These are phyloP conservation scores for Phytophthora syringae DNA, from an alignment of 352 stramenopile species.

Conservation along the genomic window DNA sequence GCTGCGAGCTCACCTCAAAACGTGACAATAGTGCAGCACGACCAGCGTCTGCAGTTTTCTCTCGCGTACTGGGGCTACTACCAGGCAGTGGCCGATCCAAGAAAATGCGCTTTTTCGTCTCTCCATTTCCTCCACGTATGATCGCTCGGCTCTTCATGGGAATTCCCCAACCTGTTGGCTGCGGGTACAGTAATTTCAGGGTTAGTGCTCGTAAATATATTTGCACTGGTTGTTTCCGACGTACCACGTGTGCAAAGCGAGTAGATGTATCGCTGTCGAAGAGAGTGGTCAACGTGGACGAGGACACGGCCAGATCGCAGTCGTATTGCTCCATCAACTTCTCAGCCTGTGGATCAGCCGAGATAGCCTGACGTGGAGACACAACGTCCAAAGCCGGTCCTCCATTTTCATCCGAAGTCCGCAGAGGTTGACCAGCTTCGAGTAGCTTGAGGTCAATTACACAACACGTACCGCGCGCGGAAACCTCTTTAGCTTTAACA, in stretches of 20 bases:
- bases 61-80: constrained; percentile 32
- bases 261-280: constrained; percentile 63
- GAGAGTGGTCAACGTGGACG: constrained; percentile 69
- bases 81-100: constrained; percentile 56
- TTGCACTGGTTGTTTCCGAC: not conserved
- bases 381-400: constrained; percentile 22
- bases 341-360: constrained; percentile 57
- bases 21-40: constrained; percentile 29
- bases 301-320: constrained; percentile 76
- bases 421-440: constrained; percentile 18
- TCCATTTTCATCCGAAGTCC: constrained; percentile 17
- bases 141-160: constrained; percentile 62
- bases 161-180: constrained; percentile 58
- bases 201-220: constrained; percentile 2
- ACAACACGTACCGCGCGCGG: constrained; percentile 34
- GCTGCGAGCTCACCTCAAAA: constrained; percentile 38
- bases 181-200: not conserved
- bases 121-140: constrained; percentile 24
- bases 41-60: constrained; percentile 40
- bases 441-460: constrained; percentile 18
- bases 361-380: constrained; percentile 48
- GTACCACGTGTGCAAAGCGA: constrained; percentile 36
- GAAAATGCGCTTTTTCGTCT: constrained; percentile 57
- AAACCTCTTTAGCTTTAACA: constrained; percentile 56
- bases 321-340: constrained; percentile 70